Evolutionary conservation across 2,329 filamentous ascomycete species (phyloP).

Genomic region (Botrytis byssoidea): DNA sequence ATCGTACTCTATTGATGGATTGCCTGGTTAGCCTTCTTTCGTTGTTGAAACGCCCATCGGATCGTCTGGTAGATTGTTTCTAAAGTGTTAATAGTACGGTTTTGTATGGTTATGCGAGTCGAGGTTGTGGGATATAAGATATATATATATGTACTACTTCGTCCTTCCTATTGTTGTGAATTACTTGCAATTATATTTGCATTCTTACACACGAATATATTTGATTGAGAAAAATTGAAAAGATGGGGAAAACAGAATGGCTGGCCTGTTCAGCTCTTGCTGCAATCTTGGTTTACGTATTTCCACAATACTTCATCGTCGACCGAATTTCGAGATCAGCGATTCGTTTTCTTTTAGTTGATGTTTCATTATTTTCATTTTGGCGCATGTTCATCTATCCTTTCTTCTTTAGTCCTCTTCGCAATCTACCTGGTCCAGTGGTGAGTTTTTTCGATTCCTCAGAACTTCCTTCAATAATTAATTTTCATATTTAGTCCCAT

Average conservation of each 20-base stretch:
- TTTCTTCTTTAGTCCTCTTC: constrained; percentile 25
- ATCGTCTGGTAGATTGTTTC: background rate
- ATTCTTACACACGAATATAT: background rate
- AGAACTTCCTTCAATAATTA: background rate
- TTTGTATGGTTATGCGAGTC: background rate
- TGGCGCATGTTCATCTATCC: constrained; percentile 23
- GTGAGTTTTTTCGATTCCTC: constrained; percentile 11
- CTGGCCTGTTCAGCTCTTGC: constrained; percentile 1
- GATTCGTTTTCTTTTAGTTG: constrained; percentile 8
- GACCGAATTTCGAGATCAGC: constrained; percentile 13
- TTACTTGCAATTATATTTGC: background rate
- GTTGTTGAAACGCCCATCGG: background rate
- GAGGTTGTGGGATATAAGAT: background rate
- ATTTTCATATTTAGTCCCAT: background rate
- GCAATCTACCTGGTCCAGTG: constrained; percentile 21
- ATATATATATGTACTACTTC: background rate
- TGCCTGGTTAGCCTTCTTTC: background rate
- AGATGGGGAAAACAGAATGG: constrained; percentile 15
- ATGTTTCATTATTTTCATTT: background rate
- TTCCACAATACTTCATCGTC: constrained; percentile 10
- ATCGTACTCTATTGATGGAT: background rate
- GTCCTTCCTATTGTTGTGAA: background rate
- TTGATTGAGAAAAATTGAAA: background rate
- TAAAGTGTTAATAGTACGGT: background rate
- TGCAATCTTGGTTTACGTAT: constrained; percentile 11